Evolutionary conservation across 257 asterid species (phyloP), one percentile per base, ranked within the genome.

Genomic region (Solanum sparsipilum): DNA sequence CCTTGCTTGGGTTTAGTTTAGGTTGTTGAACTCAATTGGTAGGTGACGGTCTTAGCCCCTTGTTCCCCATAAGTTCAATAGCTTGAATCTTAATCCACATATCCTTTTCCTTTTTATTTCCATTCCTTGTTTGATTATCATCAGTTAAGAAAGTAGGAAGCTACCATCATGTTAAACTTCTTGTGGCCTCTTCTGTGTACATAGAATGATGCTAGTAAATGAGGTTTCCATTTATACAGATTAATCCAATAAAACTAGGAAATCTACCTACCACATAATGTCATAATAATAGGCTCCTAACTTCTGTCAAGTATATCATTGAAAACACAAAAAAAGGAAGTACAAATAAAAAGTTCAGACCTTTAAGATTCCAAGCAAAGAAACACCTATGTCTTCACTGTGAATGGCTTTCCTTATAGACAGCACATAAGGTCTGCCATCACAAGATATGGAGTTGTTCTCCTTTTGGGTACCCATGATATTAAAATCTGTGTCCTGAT

Each of bases 351-450:
- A 52, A 10, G 39, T 83, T 87, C 88, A 36, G 87, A 96, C 99
- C 99, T 93, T 93, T 65, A 95, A 67, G 75, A 90, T 89, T 90
- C 99, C 99, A 86, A 97, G 88, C 88, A 93, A 93, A 84, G 90
- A 83, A 90, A 95, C 89, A 74, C 96, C 97, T 87, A 90, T 92
- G 87, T 93, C 96, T 82, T 91, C 93, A 84, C 95, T 88, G 84
- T 29, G 88, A 88, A 92, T 81, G 78, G 88, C 84, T 91, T 89
- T 93, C 92, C 90, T 91, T n/a, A 88, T 89, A 23, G 94, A 84
- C 86, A 89, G 94, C 81, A 52, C 48, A 89, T 90, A 90, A 89
- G 92, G 88, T 89, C 90, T 91, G 88, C 95, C 95, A 88, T 93
- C 91, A 87, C 98, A 96, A 31, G 92, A 90, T 83, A 93, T 13